Conservation (phyloP, 805 yeast species). For the Suhomyces sp. region DNA sequence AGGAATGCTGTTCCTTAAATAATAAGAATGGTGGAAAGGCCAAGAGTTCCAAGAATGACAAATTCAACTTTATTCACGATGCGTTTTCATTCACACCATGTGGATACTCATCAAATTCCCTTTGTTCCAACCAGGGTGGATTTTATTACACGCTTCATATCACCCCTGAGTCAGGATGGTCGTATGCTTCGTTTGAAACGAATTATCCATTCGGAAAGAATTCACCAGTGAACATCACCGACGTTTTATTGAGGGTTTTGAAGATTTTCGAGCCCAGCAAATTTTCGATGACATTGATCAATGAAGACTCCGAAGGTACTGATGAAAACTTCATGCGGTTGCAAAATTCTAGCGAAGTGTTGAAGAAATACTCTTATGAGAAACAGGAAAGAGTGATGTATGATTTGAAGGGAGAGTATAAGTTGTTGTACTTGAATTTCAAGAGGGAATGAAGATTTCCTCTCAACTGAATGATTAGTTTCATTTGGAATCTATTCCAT, state of each 20-base stretch:
- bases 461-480: too few relatives aligned
- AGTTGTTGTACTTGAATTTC: conserved; percentile 68
- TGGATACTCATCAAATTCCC: conserved; percentile 89
- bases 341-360: conserved; percentile 22
- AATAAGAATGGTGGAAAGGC: not conserved
- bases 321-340: conserved; percentile 11
- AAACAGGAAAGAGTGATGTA: conserved; percentile 68
- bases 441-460: conserved; percentile 33
- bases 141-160: conserved; percentile 82
- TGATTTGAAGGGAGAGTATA: conserved; percentile 69
- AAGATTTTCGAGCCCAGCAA: conserved; percentile 69
- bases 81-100: conserved; percentile 92
- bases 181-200: conserved; percentile 94
- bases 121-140: conserved; percentile 48
- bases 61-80: conserved; percentile 58
- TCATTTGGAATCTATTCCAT: not conserved
- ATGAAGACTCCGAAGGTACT: conserved; percentile 16
- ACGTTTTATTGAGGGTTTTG: conserved; percentile 61
- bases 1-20: conserved; percentile 2
- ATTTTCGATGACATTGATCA: conserved; percentile 54
- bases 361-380: conserved; percentile 47
- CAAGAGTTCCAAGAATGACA: not conserved
- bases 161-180: conserved; percentile 92
- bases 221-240: conserved; percentile 43
- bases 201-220: conserved; percentile 58